Base-by-base conservation (phyloP, 2,329 filamentous ascomycete genomes). In the Claviceps sp. region DNA sequence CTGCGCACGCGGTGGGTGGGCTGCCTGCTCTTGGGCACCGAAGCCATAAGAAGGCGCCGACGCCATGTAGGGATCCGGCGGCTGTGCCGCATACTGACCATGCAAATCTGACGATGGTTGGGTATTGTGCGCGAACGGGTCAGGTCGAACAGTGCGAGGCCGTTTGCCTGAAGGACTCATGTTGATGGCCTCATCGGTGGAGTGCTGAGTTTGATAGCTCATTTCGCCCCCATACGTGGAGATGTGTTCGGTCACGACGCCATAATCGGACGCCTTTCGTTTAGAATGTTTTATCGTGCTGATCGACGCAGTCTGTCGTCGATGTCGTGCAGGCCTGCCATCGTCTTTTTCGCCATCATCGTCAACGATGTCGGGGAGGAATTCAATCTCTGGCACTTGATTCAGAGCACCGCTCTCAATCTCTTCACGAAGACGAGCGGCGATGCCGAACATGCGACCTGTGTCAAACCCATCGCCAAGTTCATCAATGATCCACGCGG, bases 321-420 rank as follows among this genome's bases (percentile, higher is more conserved):
- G 61, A 22, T 50, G 45, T 42, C 54, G 54, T 44, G 26, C 51
- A 14, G 60, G 52, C 42, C 64, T 65, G 3, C 56, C 49, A 11
- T 57, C 56, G 34, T 55, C 59, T 16, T 55, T 55, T 13, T 55
- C 54, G 20, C 62, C 57, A 9, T 69, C 68, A 34, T 69, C 70
- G 38, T 69, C 70, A 14, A 66, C 65, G 56, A 80, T 76, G 53
- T 76, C 74, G 1, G 78, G 77, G 4, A 81, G 68, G 17, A 81
- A 76, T 63, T 81, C 78, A 52, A 81, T 76, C 54, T 80, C 78
- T 0, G 78, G 78, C 2, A 80, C 72, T 52, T 75, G 70, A 4
- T 60, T 63, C 37, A 77, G 60, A 1, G 61, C 58, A 11, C 69
- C 68, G 8, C 61, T 55, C 23, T 71, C 62, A 48, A 80, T 71